Base-by-base conservation (phyloP, 2,329 filamentous ascomycete genomes). In the Colletotrichum limetticola region DNA sequence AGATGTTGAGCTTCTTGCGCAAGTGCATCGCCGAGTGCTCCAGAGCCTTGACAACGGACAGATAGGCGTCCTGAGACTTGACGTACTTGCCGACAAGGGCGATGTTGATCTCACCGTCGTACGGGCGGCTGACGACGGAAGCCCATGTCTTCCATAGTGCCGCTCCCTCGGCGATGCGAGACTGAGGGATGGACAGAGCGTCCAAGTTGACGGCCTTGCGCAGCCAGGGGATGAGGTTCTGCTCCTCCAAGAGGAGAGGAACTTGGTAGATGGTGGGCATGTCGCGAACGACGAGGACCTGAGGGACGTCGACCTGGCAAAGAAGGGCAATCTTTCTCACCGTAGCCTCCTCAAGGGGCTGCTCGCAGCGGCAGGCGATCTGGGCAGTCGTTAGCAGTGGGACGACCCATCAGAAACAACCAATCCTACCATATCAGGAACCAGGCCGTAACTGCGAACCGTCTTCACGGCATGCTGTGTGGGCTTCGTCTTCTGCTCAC, bases 401-500 rank as follows among this genome's bases (percentile, higher is more conserved):
- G 4, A 32, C 19, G 28, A 11, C 11, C n/a, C 9, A 19, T 9
- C 22, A 12, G 49, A 65, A 14, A n/a, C 14, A 3, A 12, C 3
- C 9, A n/a, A 0, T 24, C 85, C 72, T 84, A 93, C 91, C 81
- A 97, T 80, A 77, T 94, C 92, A 2, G 92, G 92, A 72, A 87
- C 90, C 67, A 94, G 84, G 80, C 95, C 95, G 75, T 94, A 93
- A 80, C 93, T 95, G 75, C 96, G 92, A 74, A 95, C 92, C 78
- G 93, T 91, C 80, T 92, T 92, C 78, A 98, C 95, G 30, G 96
- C 94, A 78, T 94, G 91, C 82, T 99, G 97, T 0, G 97, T 99
- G 0, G 97, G 97, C 86, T 98, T 98, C 11, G 95, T 98, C 90
- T 98, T 98, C 83, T 97, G 92, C 86, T 98, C 89, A 55, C 89